Conservation (phyloP, 169 alveolate species). For the Plasmodium coatneyi region DNA sequence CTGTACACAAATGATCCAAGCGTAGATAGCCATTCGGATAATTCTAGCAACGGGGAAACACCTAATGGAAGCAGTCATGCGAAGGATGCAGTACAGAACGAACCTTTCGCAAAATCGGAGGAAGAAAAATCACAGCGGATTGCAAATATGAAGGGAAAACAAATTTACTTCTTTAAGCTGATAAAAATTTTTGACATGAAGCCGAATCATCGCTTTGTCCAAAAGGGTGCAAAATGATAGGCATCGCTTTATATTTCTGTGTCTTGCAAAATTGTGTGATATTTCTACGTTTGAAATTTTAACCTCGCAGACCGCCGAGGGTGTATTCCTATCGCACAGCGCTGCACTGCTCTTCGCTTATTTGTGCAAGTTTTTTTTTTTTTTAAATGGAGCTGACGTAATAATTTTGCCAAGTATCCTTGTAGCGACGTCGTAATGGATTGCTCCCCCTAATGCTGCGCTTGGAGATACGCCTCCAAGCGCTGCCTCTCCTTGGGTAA, state of each 20-base stretch:
- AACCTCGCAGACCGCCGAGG: not conserved
- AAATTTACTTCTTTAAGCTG: constrained; percentile 63
- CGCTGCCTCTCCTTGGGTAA: constrained; percentile 21
- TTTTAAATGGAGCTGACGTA: not conserved
- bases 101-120: not conserved
- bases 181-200: constrained; percentile 74
- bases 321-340: not conserved
- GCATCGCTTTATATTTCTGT: not conserved
- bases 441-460: not conserved
- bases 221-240: not conserved
- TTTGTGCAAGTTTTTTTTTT: not conserved
- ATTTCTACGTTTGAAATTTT: not conserved
- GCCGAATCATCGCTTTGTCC: constrained; percentile 69
- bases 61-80: not conserved
- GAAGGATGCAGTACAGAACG: not conserved
- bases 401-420: not conserved
- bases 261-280: not conserved
- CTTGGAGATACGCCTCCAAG: constrained; percentile 24
- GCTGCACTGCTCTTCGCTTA: not conserved
- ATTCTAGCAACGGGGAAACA: not conserved
- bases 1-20: not conserved
- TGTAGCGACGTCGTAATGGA: not conserved
- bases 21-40: not conserved
- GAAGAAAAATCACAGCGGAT: not conserved
- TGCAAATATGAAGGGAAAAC: not conserved